Evolutionary conservation across 352 stramenopile species (phyloP).

Genomic region (Globisporangium rhizosaccharum): DNA sequence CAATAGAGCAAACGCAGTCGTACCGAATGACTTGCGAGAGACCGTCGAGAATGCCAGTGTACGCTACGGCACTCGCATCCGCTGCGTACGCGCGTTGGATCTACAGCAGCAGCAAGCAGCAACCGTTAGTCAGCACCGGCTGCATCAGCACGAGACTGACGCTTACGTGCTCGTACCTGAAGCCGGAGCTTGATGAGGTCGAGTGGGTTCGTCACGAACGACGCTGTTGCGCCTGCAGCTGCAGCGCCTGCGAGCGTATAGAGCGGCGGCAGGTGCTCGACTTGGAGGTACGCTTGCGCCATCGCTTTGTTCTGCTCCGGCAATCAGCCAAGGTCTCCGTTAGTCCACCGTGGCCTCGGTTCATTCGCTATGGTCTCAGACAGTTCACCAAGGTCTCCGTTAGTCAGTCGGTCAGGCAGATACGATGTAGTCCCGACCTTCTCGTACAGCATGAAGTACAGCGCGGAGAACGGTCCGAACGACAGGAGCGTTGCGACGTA

Average conservation of each 20-base stretch:
- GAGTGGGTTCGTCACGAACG: conserved; percentile 95
- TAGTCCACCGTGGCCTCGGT: neutral
- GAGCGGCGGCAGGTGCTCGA: conserved; percentile 42
- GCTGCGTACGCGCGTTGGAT: conserved; percentile 43
- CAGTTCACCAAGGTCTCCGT: too few species aligned
- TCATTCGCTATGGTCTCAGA: too few species aligned
- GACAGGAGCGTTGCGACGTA: conserved; percentile 95
- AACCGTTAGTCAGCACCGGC: neutral
- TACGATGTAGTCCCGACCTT: conserved; percentile 20
- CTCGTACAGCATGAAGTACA: conserved; percentile 99
- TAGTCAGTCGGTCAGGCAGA: neutral
- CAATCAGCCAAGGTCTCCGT: neutral
- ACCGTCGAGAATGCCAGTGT: conserved; percentile 83
- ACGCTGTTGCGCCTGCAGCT: conserved; percentile 86
- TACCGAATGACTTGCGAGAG: conserved; percentile 75
- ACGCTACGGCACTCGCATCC: conserved; percentile 25
- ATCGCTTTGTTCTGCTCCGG: conserved; percentile 45
- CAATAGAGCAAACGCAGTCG: conserved; percentile 14
- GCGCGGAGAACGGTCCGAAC: conserved; percentile 96
- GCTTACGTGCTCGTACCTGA: conserved; percentile 60
- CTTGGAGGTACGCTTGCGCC: conserved; percentile 31
- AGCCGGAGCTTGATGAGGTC: conserved; percentile 96
- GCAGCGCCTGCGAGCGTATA: conserved; percentile 71
- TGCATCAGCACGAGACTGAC: neutral
- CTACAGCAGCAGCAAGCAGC: conserved; percentile 19